phyloP scores from a whole-genome alignment of 306 rosid genomes.

The Trifolium subterraneum region DNA sequence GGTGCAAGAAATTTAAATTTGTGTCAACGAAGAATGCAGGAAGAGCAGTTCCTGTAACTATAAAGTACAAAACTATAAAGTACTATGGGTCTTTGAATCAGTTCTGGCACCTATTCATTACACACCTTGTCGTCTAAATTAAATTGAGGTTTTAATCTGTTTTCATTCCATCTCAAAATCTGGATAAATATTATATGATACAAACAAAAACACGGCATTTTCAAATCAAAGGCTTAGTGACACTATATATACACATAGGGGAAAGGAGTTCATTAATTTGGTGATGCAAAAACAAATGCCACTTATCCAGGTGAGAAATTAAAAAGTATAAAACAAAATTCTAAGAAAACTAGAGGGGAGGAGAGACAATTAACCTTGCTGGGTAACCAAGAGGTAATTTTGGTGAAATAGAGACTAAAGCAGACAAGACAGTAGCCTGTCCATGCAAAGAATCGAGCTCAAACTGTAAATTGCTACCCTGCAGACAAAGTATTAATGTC shows the following conservation, averaged over 20 bases:
- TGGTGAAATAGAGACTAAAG: conserved; percentile 89
- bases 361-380: conserved; percentile 61
- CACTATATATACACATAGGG: conserved; percentile 5
- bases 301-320: conserved; percentile 6
- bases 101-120: not conserved
- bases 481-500: conserved; percentile 38
- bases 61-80: conserved; percentile 1
- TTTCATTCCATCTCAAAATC: conserved; percentile 19
- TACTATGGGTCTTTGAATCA: conserved; percentile 19
- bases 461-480: conserved; percentile 84
- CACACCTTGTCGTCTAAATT: conserved; percentile 18
- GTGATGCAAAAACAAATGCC: not conserved
- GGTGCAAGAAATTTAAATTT: conserved; percentile 12
- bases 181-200: conserved; percentile 33
- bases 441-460: conserved; percentile 92
- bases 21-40: conserved; percentile 30
- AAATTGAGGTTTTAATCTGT: not conserved
- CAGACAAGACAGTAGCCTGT: conserved; percentile 91
- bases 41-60: conserved; percentile 27
- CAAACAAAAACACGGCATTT: conserved; percentile 27
- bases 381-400: conserved; percentile 96
- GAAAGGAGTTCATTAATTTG: conserved; percentile 18
- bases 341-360: not conserved
- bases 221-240: conserved; percentile 26
- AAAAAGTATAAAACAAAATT: conserved; percentile 18